A percentile compares a stretch with the other conserved stretches of the same genome.
Evolutionary conservation across 2,329 filamentous ascomycete species (phyloP).

Genomic region (Geosmithia morbida): DNA sequence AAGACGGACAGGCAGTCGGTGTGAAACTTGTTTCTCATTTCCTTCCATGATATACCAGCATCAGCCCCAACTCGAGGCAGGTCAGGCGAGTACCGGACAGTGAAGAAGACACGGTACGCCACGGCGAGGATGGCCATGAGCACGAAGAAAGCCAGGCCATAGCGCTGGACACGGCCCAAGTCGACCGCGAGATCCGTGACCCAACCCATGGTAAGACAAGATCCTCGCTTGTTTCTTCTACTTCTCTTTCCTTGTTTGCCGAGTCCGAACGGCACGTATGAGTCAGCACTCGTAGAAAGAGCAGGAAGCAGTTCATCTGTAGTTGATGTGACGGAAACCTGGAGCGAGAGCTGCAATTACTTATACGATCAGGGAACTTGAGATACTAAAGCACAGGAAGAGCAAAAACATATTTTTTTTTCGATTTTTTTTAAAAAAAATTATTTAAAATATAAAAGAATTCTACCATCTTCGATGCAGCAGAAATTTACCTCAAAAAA

Average conservation of each 20-base stretch:
- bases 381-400: no score
- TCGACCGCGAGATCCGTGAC: background rate
- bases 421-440: no score
- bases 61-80: constrained; percentile 11
- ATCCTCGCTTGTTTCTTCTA: background rate
- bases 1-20: constrained; percentile 14
- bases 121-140: constrained; percentile 5
- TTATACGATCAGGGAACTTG: no score
- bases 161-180: background rate
- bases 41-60: constrained; percentile 12
- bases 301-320: no score
- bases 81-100: constrained; percentile 9
- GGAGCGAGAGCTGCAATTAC: no score
- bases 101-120: constrained; percentile 6
- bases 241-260: background rate
- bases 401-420: no score
- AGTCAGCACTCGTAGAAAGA: no score
- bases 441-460: no score
- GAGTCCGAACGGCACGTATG: no score
- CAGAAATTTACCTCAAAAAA: no score
- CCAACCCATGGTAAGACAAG: background rate
- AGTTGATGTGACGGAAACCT: no score
- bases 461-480: no score
- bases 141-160: background rate
- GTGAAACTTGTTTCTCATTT: constrained; percentile 13